Evolutionary conservation across 1,139 yeast species (phyloP).

Genomic region (Magnusiomyces paraingens): DNA sequence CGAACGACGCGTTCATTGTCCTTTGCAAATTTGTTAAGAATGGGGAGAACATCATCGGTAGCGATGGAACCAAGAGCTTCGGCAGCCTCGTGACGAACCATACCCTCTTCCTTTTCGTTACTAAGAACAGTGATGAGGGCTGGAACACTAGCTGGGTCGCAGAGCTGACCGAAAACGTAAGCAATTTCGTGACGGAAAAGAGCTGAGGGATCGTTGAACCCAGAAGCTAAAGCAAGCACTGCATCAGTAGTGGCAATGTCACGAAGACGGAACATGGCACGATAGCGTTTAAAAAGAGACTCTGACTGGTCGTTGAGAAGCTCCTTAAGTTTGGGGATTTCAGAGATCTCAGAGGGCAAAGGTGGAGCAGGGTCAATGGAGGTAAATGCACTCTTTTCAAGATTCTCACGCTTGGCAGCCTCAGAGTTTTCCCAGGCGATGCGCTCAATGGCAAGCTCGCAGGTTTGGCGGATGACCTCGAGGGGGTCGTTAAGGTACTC

Average conservation of each 20-base stretch:
- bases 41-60: slow-evolving; percentile 91
- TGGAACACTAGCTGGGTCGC: slow-evolving; percentile 91
- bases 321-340: slow-evolving; percentile 56
- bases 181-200: slow-evolving; percentile 97
- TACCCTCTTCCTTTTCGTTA: slow-evolving; percentile 78
- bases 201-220: slow-evolving; percentile 86
- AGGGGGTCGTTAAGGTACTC: slow-evolving; percentile 71
- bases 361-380: slow-evolving; percentile 99
- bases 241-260: slow-evolving; percentile 94
- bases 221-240: slow-evolving; percentile 82
- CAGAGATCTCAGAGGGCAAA: slow-evolving; percentile 51
- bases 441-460: slow-evolving; percentile 93
- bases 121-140: slow-evolving; percentile 74
- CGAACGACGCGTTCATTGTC: slow-evolving; percentile 88
- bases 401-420: slow-evolving; percentile 51
- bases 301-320: slow-evolving; percentile 69
- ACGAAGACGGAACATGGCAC: slow-evolving; percentile 97
- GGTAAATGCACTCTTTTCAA: slow-evolving; percentile 71
- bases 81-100: slow-evolving; percentile 99
- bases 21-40: slow-evolving; percentile 66
- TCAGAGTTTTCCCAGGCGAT: slow-evolving; percentile 87
- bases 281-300: slow-evolving; percentile 87
- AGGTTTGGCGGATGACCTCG: slow-evolving; percentile 89
- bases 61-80: slow-evolving; percentile 97
- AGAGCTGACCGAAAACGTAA: slow-evolving; percentile 94